Evolutionary conservation across 192 early-diverging fungal genomes (phyloP).

Genomic region (Thoreauomyces humboldtii): DNA sequence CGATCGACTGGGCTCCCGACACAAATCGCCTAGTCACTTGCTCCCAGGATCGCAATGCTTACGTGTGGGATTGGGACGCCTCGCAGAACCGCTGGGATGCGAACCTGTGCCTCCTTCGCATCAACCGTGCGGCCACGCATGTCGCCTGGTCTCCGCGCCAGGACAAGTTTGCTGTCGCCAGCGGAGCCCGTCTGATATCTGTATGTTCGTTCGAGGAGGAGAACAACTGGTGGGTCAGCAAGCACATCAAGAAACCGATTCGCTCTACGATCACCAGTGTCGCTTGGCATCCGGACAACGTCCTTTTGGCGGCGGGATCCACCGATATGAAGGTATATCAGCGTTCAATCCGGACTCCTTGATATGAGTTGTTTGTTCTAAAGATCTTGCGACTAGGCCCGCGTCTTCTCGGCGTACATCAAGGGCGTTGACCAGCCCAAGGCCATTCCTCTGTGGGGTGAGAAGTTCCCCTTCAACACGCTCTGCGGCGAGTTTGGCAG

Average conservation of each 20-base stretch:
- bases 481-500: conserved; percentile 83
- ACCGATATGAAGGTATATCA: conserved; percentile 46
- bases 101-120: conserved; percentile 86
- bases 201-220: conserved; percentile 96
- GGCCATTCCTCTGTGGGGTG: conserved; percentile 76
- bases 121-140: conserved; percentile 94
- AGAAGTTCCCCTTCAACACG: conserved; percentile 89
- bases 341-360: not conserved
- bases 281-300: conserved; percentile 97
- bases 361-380: not conserved
- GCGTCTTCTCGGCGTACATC: conserved; percentile 93
- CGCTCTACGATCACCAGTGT: conserved; percentile 82
- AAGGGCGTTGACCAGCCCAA: conserved; percentile 80
- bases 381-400: conserved; percentile 49
- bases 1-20: conserved; percentile 92
- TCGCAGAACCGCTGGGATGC: conserved; percentile 73
- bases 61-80: conserved; percentile 87
- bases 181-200: conserved; percentile 85
- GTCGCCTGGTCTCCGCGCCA: conserved; percentile 92
- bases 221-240: conserved; percentile 95
- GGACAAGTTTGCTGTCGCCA: conserved; percentile 98
- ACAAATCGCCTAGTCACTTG: conserved; percentile 95
- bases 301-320: conserved; percentile 83
- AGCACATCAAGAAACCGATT: conserved; percentile 94
- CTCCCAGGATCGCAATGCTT: conserved; percentile 98